Conservation (phyloP, 2,329 filamentous ascomycete species). For the Fulvia fulva region DNA sequence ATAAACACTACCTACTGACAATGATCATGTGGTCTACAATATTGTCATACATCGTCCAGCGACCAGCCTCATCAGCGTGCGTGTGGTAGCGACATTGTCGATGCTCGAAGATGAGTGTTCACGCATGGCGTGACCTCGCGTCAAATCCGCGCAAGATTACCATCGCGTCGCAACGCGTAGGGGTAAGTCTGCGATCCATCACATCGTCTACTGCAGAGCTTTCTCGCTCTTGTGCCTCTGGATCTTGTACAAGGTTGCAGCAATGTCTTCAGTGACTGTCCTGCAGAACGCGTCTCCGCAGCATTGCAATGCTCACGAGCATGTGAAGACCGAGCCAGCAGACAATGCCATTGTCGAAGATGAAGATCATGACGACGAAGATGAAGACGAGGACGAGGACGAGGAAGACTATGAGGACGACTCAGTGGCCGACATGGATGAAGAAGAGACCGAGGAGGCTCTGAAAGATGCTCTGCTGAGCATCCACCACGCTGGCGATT, state of each 20-base stretch:
- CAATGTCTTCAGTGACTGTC: neutral
- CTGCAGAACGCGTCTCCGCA: neutral
- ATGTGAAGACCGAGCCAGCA: neutral
- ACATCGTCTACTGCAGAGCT: neutral
- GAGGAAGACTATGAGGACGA: neutral
- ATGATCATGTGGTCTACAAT: too few relatives aligned
- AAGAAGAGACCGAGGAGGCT: neutral
- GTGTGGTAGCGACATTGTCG: neutral
- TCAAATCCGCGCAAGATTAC: neutral
- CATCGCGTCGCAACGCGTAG: neutral
- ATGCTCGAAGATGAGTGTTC: neutral
- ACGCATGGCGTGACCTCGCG: neutral
- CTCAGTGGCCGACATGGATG: neutral
- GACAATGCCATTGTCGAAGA: neutral
- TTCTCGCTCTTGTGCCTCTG: neutral
- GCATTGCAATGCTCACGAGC: neutral
- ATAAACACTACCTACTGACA: too few relatives aligned
- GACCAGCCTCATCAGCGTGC: too few relatives aligned
- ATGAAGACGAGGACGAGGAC: neutral
- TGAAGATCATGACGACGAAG: neutral
- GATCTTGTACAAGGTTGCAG: neutral
- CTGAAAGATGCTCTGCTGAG: neutral
- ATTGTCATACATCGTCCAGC: too few relatives aligned
- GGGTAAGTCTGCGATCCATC: neutral
- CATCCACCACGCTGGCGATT: neutral